Percentiles rank a stretch among this genome's conserved stretches.
Conservation (phyloP, 495 filamentous ascomycete species). For the Cetradonia linearis region DNA sequence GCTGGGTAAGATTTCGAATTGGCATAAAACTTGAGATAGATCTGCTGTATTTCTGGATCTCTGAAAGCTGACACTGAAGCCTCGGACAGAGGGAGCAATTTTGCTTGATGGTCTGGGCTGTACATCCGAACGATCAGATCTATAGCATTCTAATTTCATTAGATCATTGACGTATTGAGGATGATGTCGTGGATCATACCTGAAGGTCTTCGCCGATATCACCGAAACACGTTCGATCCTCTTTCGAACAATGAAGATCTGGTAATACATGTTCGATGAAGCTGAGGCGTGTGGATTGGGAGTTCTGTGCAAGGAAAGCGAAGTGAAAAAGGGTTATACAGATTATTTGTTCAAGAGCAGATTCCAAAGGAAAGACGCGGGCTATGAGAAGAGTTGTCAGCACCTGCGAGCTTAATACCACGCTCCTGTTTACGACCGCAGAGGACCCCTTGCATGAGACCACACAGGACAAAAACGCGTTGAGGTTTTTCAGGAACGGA, state of each 20-base stretch:
- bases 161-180: background rate
- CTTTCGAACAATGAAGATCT: constrained; percentile 12
- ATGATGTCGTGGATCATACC: constrained; percentile 17
- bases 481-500: background rate
- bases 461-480: background rate
- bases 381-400: background rate
- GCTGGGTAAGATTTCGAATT: constrained; percentile 14
- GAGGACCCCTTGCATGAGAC: background rate
- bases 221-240: constrained; percentile 7
- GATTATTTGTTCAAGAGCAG: constrained; percentile 1
- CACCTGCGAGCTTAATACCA: constrained; percentile 2
- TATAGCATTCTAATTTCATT: constrained; percentile 6
- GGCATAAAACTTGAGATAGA: constrained; percentile 11
- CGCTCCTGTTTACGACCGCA: constrained; percentile 1
- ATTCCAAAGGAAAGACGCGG: background rate
- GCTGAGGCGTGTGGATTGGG: background rate
- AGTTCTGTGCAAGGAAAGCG: background rate
- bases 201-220: constrained; percentile 23
- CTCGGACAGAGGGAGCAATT: background rate
- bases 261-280: constrained; percentile 8
- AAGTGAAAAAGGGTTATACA: constrained; percentile 14
- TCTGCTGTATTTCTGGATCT: constrained; percentile 14
- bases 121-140: background rate
- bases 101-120: background rate
- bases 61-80: constrained; percentile 1